These are phyloP conservation scores for Diaporthe sp. DNA, from an alignment of 2,329 filamentous ascomycete genomes.

Conservation along the genomic window DNA sequence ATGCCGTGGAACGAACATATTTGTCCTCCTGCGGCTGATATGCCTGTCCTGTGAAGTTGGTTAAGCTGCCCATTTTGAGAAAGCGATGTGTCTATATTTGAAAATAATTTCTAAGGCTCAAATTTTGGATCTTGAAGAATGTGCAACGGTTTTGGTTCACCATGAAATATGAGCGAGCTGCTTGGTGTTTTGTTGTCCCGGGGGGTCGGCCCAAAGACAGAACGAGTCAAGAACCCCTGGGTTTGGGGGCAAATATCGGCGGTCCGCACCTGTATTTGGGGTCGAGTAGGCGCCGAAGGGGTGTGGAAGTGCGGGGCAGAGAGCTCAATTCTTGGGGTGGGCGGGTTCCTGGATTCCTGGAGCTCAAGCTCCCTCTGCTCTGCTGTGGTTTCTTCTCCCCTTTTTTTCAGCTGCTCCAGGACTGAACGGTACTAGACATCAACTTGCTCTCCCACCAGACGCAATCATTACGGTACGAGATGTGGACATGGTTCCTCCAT, in stretches of 20 bases:
- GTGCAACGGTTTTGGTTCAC: not conserved
- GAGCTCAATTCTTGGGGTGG: constrained; percentile 18
- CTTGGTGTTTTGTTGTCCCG: not conserved
- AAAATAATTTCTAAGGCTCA: not conserved
- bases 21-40: constrained; percentile 59
- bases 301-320: constrained; percentile 18
- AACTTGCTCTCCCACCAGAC: not conserved
- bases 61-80: constrained; percentile 36
- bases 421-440: not conserved
- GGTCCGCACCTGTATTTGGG: constrained; percentile 13
- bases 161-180: not conserved
- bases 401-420: not conserved
- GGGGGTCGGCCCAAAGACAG: not conserved
- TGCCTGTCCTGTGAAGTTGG: constrained; percentile 54
- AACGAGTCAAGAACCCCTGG: not conserved
- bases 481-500: not conserved
- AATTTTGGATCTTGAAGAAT: not conserved
- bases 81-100: not conserved
- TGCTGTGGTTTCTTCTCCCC: not conserved
- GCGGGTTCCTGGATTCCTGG: constrained; percentile 23
- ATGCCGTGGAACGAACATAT: constrained; percentile 47
- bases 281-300: not conserved
- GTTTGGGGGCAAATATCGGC: constrained; percentile 19
- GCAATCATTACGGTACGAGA: not conserved
- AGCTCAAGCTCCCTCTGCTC: not conserved